Evolutionary conservation across 2,329 filamentous ascomycete genomes (phyloP), one percentile per base, ranked within the genome.

Genomic region (Cyphellophora europaea): DNA sequence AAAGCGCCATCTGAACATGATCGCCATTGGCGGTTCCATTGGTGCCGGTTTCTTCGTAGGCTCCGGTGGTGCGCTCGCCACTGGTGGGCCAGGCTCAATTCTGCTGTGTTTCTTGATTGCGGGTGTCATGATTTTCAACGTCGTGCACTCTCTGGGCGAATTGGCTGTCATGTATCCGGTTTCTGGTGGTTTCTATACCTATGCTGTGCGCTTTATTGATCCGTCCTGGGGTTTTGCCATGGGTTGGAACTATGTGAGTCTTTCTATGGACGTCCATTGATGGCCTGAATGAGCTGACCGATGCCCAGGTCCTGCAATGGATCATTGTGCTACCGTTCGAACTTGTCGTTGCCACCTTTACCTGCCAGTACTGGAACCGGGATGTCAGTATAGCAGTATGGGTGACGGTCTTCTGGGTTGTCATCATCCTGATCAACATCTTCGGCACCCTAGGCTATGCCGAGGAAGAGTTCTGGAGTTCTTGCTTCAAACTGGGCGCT

Each of bases 1-100:
- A 61, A 77, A 79, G 13, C 72, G 87, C 31, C 89, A 96, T 65
- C 56, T 95, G 54, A 88, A 95, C 65, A 95, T 95, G 89, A 95
- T 95, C 67, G 89, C 89, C 11, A 93, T 95, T 48, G 87, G 87
- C 49, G 87, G 87, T 28, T 25, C 21, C 8, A 25, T 25, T n/a
- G 21, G 21, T 25, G 21, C 21, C 19, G 87, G 87, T 47, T 67
- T 94, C 3, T 94, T 94, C 55, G 85, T 94, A 30, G 82, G 84
- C 17, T 89, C 84, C 1, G 85, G 83, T 36, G 67, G 65, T 40
- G 77, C 84, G 10, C 65, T 93, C 38, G 67, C 74, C 30, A 66
- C 67, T 11, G 86, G 85, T 46, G 44, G 85, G 4, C 85, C 85
- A 4, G 86, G 81, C 1, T 82, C 82, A 0, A 56, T 93, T n/a